Evolutionary conservation across 2,329 filamentous ascomycete species (phyloP).

Genomic region (Hypoxylon sp.): DNA sequence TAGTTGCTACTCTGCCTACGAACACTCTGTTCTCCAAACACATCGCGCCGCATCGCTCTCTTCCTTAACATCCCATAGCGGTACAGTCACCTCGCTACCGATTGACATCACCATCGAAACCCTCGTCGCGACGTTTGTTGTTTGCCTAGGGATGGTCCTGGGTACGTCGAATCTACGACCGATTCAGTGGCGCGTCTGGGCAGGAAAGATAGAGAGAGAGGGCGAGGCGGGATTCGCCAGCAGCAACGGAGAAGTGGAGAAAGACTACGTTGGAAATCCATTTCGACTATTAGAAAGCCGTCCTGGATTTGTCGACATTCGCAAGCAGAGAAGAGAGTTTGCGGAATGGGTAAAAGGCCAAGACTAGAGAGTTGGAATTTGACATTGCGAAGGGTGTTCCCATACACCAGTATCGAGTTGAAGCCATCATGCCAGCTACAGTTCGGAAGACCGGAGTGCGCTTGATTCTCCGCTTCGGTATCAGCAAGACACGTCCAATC

Average conservation of each 20-base stretch:
- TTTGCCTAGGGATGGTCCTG: conserved; percentile 85
- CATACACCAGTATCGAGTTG: not conserved
- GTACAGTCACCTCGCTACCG: conserved; percentile 69
- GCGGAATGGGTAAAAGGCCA: conserved; percentile 73
- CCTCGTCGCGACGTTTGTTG: conserved; percentile 79
- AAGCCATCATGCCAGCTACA: not conserved
- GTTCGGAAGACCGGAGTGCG: not conserved
- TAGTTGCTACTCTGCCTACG: conserved; percentile 96
- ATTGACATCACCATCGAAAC: conserved; percentile 91
- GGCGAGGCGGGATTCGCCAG: conserved; percentile 69
- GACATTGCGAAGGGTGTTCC: not conserved
- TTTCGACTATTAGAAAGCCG: conserved; percentile 83
- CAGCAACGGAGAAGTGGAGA: conserved; percentile 73
- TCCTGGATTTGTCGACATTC: conserved; percentile 88
- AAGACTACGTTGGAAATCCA: conserved; percentile 79
- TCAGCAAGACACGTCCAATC: not conserved
- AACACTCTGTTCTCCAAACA: conserved; percentile 82
- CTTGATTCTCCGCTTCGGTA: not conserved
- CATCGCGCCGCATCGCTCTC: conserved; percentile 62
- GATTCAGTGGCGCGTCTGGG: conserved; percentile 85
- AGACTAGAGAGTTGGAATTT: conserved; percentile 14
- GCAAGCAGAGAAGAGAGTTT: conserved; percentile 83
- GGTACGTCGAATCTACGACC: conserved; percentile 83
- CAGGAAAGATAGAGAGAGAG: conserved; percentile 84
- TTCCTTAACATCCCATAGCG: conserved; percentile 57